Conservation (phyloP, 2,329 filamentous ascomycete genomes). For the Westerdykella ornata region DNA sequence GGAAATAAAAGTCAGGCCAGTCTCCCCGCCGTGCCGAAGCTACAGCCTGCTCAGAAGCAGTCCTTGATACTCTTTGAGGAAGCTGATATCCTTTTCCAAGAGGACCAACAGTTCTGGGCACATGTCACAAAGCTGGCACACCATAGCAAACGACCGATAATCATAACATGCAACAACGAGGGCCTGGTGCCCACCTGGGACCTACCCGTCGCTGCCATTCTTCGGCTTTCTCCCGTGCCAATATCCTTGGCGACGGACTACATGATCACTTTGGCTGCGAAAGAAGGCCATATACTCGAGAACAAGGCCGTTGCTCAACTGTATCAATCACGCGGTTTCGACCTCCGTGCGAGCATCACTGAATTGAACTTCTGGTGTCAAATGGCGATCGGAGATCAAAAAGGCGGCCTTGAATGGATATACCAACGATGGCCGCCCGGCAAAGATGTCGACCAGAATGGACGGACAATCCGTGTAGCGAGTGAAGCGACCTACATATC, state of each 20-base stretch:
- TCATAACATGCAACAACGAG: conserved; percentile 94
- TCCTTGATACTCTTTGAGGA: conserved; percentile 92
- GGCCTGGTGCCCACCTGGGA: conserved; percentile 66
- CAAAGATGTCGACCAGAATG: conserved; percentile 59
- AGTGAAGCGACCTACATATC: conserved; percentile 71
- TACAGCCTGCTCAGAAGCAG: conserved; percentile 64
- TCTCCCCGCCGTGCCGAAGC: conserved; percentile 18
- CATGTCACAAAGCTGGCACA: conserved; percentile 70
- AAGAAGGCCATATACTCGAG: conserved; percentile 75
- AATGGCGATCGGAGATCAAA: conserved; percentile 83
- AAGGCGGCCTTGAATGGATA: conserved; percentile 86
- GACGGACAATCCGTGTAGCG: conserved; percentile 65
- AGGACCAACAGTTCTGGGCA: conserved; percentile 91
- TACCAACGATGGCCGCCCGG: conserved; percentile 69
- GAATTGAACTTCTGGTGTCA: conserved; percentile 97
- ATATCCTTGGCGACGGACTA: conserved; percentile 67
- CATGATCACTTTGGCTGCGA: conserved; percentile 72
- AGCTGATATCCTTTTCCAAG: conserved; percentile 86
- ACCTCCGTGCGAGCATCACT: conserved; percentile 72
- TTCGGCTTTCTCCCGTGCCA: conserved; percentile 66
- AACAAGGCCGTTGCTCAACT: conserved; percentile 62
- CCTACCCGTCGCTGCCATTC: conserved; percentile 75
- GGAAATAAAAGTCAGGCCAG: conserved; percentile 17
- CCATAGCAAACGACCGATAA: conserved; percentile 82
- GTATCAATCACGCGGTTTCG: conserved; percentile 61